Conservation (phyloP, 257 asterid genomes). For the Hygrophila difformis region DNA sequence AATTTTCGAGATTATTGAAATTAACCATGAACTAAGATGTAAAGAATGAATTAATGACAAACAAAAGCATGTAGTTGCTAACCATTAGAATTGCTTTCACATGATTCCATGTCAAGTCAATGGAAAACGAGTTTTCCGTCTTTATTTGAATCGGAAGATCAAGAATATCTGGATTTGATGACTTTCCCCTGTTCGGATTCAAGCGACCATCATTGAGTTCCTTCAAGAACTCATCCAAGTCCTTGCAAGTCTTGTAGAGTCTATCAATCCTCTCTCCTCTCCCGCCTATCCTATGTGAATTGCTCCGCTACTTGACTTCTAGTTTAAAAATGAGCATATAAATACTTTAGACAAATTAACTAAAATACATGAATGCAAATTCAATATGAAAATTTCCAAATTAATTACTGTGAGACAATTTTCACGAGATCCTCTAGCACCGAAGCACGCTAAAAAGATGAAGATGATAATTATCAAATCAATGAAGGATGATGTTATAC, state of each 20-base stretch:
- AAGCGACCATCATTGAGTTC: conserved; percentile 29
- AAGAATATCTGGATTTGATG: conserved; percentile 18
- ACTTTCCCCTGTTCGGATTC: conserved; percentile 1
- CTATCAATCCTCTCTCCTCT: conserved; percentile 23
- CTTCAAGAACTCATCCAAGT: conserved; percentile 23
- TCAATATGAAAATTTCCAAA: too few relatives aligned
- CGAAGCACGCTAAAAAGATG: too few relatives aligned
- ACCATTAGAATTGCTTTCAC: conserved; percentile 32
- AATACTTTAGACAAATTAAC: too few relatives aligned
- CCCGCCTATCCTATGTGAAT: conserved; percentile 30
- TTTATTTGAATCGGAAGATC: conserved; percentile 29
- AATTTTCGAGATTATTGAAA: too few relatives aligned
- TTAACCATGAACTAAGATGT: not conserved
- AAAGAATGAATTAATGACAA: too few relatives aligned
- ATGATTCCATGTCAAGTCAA: conserved; percentile 21
- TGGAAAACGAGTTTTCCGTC: not conserved
- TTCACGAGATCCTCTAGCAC: too few relatives aligned
- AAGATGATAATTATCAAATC: too few relatives aligned
- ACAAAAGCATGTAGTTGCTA: not conserved
- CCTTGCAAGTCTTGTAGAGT: conserved; percentile 19
- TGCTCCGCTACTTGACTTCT: too few relatives aligned
- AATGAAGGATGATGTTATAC: too few relatives aligned
- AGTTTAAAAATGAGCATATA: too few relatives aligned
- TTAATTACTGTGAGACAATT: too few relatives aligned
- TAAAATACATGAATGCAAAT: too few relatives aligned